phyloP scores from a whole-genome alignment of 352 stramenopile genomes.

The Globisporangium mamillatum region DNA sequence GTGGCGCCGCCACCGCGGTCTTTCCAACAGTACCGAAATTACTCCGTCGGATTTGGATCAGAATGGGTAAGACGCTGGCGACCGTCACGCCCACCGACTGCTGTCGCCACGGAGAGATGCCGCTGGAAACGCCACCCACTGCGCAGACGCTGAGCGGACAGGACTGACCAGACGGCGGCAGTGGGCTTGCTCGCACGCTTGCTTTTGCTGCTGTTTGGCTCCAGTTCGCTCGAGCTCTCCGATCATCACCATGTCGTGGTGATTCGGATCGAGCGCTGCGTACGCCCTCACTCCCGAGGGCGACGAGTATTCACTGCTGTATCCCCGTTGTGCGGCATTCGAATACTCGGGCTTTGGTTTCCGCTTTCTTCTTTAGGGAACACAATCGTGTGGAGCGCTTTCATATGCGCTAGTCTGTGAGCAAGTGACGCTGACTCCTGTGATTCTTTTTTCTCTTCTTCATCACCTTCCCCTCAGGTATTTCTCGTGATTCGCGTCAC shows the following conservation, averaged over 20 bases:
- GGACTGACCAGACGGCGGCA: background rate
- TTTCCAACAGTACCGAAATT: conserved; percentile 64
- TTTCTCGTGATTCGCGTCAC: conserved; percentile 99
- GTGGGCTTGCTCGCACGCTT: background rate
- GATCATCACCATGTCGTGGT: background rate
- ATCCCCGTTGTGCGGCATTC: conserved; percentile 89
- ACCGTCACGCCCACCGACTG: conserved; percentile 23
- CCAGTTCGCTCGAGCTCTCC: background rate
- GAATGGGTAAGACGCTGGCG: conserved; percentile 75
- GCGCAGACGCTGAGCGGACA: conserved; percentile 1
- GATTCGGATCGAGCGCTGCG: conserved; percentile 24
- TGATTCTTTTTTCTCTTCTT: background rate
- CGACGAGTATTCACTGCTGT: conserved; percentile 81
- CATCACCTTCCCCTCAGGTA: conserved; percentile 77
- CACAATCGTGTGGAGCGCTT: background rate
- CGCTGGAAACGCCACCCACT: conserved; percentile 10
- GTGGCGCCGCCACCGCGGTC: background rate
- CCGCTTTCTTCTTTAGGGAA: conserved; percentile 5
- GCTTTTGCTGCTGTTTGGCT: background rate
- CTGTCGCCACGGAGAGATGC: conserved; percentile 41
- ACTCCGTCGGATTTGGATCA: conserved; percentile 69
- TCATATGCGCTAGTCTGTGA: background rate
- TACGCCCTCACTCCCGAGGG: conserved; percentile 23
- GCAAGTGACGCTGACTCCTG: background rate
- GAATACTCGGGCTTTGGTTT: conserved; percentile 48